A percentile compares a stretch with the other conserved stretches of the same genome.
Evolutionary conservation across 1,284 basidiomycete genomes (phyloP).

Genomic region (Cryptococcus sp.): DNA sequence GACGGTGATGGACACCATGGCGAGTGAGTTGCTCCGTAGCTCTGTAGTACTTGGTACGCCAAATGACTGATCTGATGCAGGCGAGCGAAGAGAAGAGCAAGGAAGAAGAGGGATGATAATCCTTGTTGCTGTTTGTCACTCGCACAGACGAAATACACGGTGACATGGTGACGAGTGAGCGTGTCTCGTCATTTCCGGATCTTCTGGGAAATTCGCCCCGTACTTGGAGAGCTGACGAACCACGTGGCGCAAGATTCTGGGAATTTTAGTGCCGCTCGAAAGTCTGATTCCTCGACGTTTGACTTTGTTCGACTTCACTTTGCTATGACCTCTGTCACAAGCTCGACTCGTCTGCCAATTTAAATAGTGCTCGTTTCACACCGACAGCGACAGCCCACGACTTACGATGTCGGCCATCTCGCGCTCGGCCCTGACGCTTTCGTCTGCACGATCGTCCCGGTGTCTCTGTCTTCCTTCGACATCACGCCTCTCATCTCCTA

Average conservation of each 20-base stretch:
- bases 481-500: slow-evolving; percentile 16
- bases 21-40: slow-evolving; percentile 2
- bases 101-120: background rate
- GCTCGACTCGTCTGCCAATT: too few species aligned
- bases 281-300: background rate
- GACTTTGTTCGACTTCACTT: too few species aligned
- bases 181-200: background rate
- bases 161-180: too few species aligned
- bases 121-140: background rate
- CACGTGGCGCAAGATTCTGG: background rate
- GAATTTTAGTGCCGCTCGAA: background rate
- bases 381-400: slow-evolving; percentile 4
- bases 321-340: too few species aligned
- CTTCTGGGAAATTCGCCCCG: background rate
- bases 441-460: slow-evolving; percentile 17
- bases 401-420: slow-evolving; percentile 25
- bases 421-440: slow-evolving; percentile 18
- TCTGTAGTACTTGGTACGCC: background rate
- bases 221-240: background rate
- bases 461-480: slow-evolving; percentile 25
- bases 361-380: background rate
- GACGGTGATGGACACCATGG: slow-evolving; percentile 67
- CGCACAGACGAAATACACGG: background rate
- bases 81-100: background rate
- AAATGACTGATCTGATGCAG: background rate